phyloP scores from a whole-genome alignment of 2,329 filamentous ascomycete genomes.

The Juglanconis oblonga region DNA sequence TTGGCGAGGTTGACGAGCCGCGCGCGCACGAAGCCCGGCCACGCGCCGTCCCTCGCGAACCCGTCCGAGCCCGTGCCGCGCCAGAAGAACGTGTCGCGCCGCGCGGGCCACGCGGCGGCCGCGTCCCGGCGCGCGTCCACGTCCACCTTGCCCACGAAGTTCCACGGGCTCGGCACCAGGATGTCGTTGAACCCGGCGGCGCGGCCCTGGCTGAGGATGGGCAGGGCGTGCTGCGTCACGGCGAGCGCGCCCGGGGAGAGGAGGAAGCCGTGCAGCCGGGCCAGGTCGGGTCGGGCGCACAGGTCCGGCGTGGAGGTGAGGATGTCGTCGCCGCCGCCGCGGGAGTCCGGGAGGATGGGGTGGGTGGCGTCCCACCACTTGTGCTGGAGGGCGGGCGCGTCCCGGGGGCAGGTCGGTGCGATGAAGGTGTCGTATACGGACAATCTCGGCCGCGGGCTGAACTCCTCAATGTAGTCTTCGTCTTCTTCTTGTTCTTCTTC shows the following conservation, averaged over 20 bases:
- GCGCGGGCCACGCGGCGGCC: constrained; percentile 45
- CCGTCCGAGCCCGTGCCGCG: constrained; percentile 52
- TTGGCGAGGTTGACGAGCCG: constrained; percentile 48
- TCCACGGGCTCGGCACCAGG: constrained; percentile 39
- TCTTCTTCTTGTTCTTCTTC: not conserved
- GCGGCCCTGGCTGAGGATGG: constrained; percentile 56
- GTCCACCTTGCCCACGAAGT: constrained; percentile 34
- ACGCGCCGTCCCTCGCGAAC: constrained; percentile 46
- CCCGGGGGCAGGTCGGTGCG: constrained; percentile 41
- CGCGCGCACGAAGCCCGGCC: constrained; percentile 58
- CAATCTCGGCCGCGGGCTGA: constrained; percentile 28
- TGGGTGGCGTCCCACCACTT: constrained; percentile 42
- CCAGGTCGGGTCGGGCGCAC: constrained; percentile 47
- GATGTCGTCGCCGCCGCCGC: constrained; percentile 34
- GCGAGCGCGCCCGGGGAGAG: constrained; percentile 41
- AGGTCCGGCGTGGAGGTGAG: constrained; percentile 43
- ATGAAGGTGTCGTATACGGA: constrained; percentile 35
- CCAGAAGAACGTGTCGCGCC: constrained; percentile 51
- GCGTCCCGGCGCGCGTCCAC: constrained; percentile 38
- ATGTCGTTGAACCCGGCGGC: constrained; percentile 53
- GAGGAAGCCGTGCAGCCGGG: constrained; percentile 50
- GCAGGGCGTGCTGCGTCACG: constrained; percentile 44
- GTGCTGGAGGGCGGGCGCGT: constrained; percentile 38
- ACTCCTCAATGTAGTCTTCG: no score
- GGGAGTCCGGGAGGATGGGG: constrained; percentile 24